Percentiles rank a stretch among this genome's conserved stretches.
Evolutionary conservation across 139 green algal species (phyloP).

Genomic region (Volvox africanus): DNA sequence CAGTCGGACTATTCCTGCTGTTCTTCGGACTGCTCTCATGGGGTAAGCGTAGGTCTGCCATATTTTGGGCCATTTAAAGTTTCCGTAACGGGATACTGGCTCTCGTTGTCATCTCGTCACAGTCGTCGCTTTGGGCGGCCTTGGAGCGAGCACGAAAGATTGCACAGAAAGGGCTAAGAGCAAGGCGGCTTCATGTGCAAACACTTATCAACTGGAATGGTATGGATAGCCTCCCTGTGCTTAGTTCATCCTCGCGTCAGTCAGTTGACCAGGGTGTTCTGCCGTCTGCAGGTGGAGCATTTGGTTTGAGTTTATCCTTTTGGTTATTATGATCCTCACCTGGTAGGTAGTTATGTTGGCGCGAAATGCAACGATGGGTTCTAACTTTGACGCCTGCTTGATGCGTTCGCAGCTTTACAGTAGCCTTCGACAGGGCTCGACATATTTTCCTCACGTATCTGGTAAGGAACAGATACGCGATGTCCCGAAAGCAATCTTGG

Average conservation of each 20-base stretch:
- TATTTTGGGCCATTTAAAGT: background rate
- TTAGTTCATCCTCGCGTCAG: background rate
- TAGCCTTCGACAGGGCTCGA: conserved; percentile 17
- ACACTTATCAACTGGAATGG: conserved; percentile 25
- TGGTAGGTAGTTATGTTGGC: background rate
- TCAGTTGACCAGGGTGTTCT: background rate
- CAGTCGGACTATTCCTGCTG: conserved; percentile 8
- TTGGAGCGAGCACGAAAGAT: conserved; percentile 15
- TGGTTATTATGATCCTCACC: conserved; percentile 27
- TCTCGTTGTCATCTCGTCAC: background rate
- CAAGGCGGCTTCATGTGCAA: background rate
- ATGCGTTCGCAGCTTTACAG: conserved; percentile 19
- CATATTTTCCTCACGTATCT: conserved; percentile 38
- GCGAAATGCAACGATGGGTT: too few relatives aligned
- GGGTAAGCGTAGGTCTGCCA: background rate
- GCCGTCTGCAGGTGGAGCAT: conserved; percentile 1
- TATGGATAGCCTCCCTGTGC: background rate
- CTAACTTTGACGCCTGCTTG: too few relatives aligned
- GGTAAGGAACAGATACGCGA: background rate
- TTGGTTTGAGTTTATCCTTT: conserved; percentile 41
- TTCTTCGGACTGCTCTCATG: conserved; percentile 33
- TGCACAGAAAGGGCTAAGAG: background rate
- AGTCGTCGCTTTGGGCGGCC: conserved; percentile 29
- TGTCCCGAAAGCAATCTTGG: background rate
- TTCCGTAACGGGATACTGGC: background rate